phyloP scores from a whole-genome alignment of 2,329 filamentous ascomycete genomes.

The Colletotrichum sp. region DNA sequence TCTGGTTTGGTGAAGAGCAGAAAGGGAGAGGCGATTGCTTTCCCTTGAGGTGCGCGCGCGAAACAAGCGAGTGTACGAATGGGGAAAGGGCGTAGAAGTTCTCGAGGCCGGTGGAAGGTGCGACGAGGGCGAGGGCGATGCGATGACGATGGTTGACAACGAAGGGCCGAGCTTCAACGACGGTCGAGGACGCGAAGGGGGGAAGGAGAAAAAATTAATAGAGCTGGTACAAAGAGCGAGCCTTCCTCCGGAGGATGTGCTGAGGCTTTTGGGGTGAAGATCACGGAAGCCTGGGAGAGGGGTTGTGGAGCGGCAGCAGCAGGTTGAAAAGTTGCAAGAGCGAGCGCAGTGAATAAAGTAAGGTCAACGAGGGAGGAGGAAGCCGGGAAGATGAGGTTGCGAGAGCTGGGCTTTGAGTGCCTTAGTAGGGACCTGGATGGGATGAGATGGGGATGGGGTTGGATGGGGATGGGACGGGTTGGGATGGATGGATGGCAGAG shows the following conservation, averaged over 20 bases:
- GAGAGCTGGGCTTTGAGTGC: not conserved
- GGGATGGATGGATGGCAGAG: not conserved
- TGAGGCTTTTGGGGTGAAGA: not conserved
- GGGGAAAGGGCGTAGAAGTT: not conserved
- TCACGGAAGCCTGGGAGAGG: not conserved
- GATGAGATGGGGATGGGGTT: not conserved
- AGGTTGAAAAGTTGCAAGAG: conserved; percentile 3
- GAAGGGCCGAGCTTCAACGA: not conserved
- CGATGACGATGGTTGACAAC: not conserved
- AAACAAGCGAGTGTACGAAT: conserved; percentile 16
- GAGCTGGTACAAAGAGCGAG: not conserved
- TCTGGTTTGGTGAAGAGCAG: not conserved
- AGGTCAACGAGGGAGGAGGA: not conserved
- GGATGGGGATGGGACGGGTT: not conserved
- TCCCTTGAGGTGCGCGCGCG: conserved; percentile 6
- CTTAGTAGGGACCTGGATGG: not conserved
- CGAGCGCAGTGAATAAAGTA: conserved; percentile 10
- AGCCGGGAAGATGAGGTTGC: not conserved
- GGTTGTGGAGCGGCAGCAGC: not conserved
- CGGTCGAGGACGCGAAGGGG: not conserved
- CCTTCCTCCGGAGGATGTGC: not conserved
- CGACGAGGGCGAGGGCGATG: not conserved
- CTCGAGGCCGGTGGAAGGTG: not conserved
- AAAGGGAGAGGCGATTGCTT: not conserved
- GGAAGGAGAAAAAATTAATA: not conserved